Evolutionary conservation across 176 grass and related monocot species (phyloP).

Genomic region (Puccinellia tenuiflora): DNA sequence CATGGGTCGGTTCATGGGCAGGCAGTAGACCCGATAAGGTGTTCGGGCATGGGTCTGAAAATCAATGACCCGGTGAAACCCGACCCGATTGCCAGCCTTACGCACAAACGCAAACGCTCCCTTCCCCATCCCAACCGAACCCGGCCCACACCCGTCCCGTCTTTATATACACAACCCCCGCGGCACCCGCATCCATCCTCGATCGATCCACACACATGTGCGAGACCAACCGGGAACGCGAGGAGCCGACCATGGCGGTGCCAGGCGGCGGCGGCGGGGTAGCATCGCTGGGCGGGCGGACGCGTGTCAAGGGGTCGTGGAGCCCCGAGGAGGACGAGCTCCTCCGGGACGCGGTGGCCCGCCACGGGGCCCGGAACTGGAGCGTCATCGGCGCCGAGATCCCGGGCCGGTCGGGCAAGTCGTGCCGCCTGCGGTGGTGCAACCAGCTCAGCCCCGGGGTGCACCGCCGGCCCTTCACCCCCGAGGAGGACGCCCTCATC

Average conservation of each 20-base stretch:
- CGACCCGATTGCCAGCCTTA: no score
- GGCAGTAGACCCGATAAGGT: no score
- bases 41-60: no score
- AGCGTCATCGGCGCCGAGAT: slow-evolving; percentile 59
- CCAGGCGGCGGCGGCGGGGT: background rate
- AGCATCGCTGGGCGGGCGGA: background rate
- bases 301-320: slow-evolving; percentile 73
- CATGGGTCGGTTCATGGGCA: no score
- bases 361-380: slow-evolving; percentile 77
- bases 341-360: slow-evolving; percentile 45
- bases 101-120: background rate
- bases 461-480: slow-evolving; percentile 80
- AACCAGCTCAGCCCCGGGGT: slow-evolving; percentile 85
- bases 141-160: background rate
- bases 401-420: slow-evolving; percentile 75
- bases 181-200: background rate
- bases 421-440: slow-evolving; percentile 89
- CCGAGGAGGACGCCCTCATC: slow-evolving; percentile 64
- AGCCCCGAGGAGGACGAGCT: slow-evolving; percentile 77
- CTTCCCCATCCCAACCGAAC: background rate
- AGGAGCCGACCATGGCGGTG: background rate
- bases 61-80: no score
- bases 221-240: background rate
- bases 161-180: slow-evolving; percentile 6
- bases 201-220: background rate